These are phyloP conservation scores for Penicillium sp. DNA, from an alignment of 2,329 filamentous ascomycete genomes.

Conservation along the genomic window DNA sequence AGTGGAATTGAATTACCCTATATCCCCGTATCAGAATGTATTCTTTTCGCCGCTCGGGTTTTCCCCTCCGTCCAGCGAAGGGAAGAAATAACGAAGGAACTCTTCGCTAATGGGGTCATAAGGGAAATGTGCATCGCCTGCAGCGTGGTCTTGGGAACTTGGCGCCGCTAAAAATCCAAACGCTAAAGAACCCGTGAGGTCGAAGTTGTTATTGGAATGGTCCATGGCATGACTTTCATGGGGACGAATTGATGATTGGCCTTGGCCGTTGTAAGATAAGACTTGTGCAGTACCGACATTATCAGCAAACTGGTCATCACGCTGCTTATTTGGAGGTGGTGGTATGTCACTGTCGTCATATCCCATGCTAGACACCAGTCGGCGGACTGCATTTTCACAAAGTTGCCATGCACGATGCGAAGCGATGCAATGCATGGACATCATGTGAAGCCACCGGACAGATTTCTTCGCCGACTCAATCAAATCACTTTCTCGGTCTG, in stretches of 20 bases:
- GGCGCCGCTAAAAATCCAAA: neutral
- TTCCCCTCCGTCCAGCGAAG: neutral
- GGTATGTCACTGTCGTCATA: constrained; percentile 9
- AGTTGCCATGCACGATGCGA: constrained; percentile 35
- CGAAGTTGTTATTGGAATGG: neutral
- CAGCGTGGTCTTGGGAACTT: neutral
- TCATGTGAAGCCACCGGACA: constrained; percentile 35
- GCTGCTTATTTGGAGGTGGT: neutral
- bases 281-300: neutral
- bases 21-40: neutral
- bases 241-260: neutral
- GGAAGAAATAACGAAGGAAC: neutral
- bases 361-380: constrained; percentile 19
- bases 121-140: neutral
- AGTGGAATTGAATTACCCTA: no score
- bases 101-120: neutral
- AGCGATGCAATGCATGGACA: constrained; percentile 28
- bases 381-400: constrained; percentile 24
- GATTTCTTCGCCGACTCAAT: constrained; percentile 34
- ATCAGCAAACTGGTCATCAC: neutral
- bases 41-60: neutral
- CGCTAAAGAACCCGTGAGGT: neutral
- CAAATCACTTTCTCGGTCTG: constrained; percentile 28
- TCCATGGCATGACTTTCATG: neutral
- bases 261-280: neutral